A percentile compares a stretch with the other conserved stretches of the same genome.
Evolutionary conservation across 768 basidiomycete genomes (phyloP).

Genomic region (Serendipita sp.): DNA sequence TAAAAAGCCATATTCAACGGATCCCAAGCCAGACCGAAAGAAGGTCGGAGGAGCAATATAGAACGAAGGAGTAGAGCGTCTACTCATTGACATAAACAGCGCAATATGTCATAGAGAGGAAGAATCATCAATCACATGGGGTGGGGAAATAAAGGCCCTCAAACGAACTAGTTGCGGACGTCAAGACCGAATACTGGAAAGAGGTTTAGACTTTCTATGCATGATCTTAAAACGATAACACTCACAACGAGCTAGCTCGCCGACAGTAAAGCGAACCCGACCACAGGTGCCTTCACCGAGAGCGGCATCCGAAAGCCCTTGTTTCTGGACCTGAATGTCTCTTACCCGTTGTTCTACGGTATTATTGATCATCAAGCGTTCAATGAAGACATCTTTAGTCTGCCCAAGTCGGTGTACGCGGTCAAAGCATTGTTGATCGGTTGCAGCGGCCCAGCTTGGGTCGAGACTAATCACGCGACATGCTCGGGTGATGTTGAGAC

Average conservation of each 20-base stretch:
- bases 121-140: too few relatives aligned
- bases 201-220: too few relatives aligned
- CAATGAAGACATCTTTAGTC: constrained; percentile 31
- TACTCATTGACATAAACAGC: too few relatives aligned
- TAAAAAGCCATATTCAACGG: too few relatives aligned
- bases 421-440: constrained; percentile 31
- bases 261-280: constrained; percentile 28
- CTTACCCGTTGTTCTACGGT: constrained; percentile 62
- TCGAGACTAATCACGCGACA: constrained; percentile 51
- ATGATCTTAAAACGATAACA: not conserved
- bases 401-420: constrained; percentile 43
- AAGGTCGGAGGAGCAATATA: too few relatives aligned
- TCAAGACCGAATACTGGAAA: constrained; percentile 3
- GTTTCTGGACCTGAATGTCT: constrained; percentile 44
- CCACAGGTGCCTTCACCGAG: constrained; percentile 46
- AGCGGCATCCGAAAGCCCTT: constrained; percentile 43
- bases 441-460: constrained; percentile 47
- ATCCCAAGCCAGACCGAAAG: too few relatives aligned
- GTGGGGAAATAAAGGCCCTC: not conserved
- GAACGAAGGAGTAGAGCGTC: too few relatives aligned
- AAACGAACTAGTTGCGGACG: not conserved
- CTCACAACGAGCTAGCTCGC: constrained; percentile 32
- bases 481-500: constrained; percentile 44
- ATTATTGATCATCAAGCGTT: constrained; percentile 41
- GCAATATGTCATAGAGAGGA: too few relatives aligned